A percentile compares a stretch with the other conserved stretches of the same genome.
Conservation (phyloP, 2,329 filamentous ascomycete species). For the Sporothrix phasma region DNA sequence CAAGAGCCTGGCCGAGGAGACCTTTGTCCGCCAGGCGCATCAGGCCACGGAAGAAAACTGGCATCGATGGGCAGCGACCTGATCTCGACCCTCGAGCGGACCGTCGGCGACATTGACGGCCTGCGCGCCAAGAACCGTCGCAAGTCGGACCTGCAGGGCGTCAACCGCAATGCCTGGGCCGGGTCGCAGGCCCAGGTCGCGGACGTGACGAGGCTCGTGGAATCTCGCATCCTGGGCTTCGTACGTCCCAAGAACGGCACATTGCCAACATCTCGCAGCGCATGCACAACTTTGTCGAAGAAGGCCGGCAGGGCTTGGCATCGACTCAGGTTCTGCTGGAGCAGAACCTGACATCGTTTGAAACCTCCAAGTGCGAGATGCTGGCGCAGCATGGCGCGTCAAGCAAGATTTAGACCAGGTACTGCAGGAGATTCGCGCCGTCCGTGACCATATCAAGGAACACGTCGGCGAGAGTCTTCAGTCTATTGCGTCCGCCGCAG, state of each 20-base stretch:
- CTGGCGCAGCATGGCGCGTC: conserved; percentile 56
- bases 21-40: conserved; percentile 69
- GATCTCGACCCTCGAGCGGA: conserved; percentile 65
- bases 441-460: conserved; percentile 78
- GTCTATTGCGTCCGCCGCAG: conserved; percentile 72
- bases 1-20: conserved; percentile 69
- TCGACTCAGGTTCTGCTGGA: conserved; percentile 61
- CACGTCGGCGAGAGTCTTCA: conserved; percentile 78
- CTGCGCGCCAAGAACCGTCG: conserved; percentile 79
- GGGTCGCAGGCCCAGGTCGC: conserved; percentile 65
- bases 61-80: conserved; percentile 63
- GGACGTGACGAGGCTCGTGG: conserved; percentile 67
- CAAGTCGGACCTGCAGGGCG: conserved; percentile 69
- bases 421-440: conserved; percentile 80
- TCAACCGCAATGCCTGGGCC: conserved; percentile 72
- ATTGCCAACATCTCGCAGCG: conserved; percentile 57
- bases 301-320: conserved; percentile 63
- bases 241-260: conserved; percentile 59
- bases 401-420: conserved; percentile 85
- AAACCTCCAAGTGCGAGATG: conserved; percentile 40
- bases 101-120: conserved; percentile 69
- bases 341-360: conserved; percentile 57
- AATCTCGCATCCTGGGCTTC: conserved; percentile 64
- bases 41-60: conserved; percentile 72
- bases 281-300: conserved; percentile 66